Conservation (phyloP, 2,329 filamentous ascomycete genomes). For the Samsoniella hepiali region DNA sequence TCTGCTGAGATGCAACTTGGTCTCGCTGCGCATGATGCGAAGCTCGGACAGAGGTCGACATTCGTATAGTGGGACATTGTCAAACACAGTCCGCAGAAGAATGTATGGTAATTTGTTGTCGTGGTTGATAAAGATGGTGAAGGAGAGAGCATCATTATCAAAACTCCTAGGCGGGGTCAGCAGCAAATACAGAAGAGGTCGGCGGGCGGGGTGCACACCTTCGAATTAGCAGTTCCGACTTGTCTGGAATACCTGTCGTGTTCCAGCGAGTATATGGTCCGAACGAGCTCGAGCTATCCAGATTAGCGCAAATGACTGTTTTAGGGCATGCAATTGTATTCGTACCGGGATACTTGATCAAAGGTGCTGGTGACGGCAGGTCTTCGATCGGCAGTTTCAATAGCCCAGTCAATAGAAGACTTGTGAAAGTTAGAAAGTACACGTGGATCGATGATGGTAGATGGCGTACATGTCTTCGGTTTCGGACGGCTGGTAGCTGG, state of each 20-base stretch:
- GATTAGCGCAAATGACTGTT: not conserved
- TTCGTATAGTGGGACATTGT: slow-evolving; percentile 44
- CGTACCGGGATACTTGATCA: slow-evolving; percentile 42
- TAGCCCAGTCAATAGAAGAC: slow-evolving; percentile 45
- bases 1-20: slow-evolving; percentile 6
- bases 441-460: too few species aligned
- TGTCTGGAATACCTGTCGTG: slow-evolving; percentile 42
- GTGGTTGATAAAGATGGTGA: slow-evolving; percentile 50
- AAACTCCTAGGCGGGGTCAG: slow-evolving; percentile 41
- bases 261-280: slow-evolving; percentile 45
- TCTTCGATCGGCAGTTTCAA: slow-evolving; percentile 56
- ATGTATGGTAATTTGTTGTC: slow-evolving; percentile 44
- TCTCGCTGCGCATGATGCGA: slow-evolving; percentile 6
- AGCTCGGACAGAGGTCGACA: slow-evolving; percentile 42
- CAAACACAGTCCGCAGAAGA: slow-evolving; percentile 43
- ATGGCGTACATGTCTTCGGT: not conserved
- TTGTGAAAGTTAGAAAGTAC: not conserved
- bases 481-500: not conserved
- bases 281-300: slow-evolving; percentile 42
- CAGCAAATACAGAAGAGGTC: not conserved
- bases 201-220: slow-evolving; percentile 37
- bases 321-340: not conserved
- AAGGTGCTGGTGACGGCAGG: slow-evolving; percentile 46
- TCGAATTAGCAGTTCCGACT: slow-evolving; percentile 53
- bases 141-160: slow-evolving; percentile 51